Base-by-base conservation (phyloP, 495 filamentous ascomycete species). In the Hyaloscypha bicolor region DNA sequence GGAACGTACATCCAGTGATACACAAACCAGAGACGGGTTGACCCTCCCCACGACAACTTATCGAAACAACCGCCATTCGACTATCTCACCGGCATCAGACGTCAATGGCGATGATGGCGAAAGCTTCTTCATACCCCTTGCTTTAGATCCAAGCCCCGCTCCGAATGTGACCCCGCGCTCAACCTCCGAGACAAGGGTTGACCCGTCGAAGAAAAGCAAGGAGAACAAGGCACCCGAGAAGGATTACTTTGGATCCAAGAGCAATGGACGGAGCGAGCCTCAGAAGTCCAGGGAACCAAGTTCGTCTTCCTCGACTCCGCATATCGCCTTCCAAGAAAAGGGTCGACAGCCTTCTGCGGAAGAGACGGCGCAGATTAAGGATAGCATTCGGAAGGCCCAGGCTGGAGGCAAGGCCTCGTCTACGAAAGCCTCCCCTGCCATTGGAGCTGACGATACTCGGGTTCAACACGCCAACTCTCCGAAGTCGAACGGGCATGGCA, bases 281-380 rank as follows among this genome's bases (percentile, higher is more conserved):
- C 59, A 51, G 12, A 70, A 64, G 31, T 55, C 73, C 52, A 9
- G 79, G 77, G 63, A 80, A 73, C 63, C 71, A 14, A 80, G 79
- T 32, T 80, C 81, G 6, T 79, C 81, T 55, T 76, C 81, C 3
- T 80, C 86, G 11, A 92, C 91, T 9, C 92, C 93, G 39, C 93
- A 98, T 77, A 96, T 97, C 73, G 91, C 92, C 45, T 96, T 91
- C 75, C 93, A 96, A 75, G 92, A 96, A 72, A 94, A 93, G 74
- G 88, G 88, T 0, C 85, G 92, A 56, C 87, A 92, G 71, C 67
- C 79, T 4, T 83, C 84, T 6, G 79, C 82, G 12, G 84, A 87
- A 11, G 82, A 85, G 39, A 79, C 67, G 37, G 76, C 78, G 4
- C 65, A 68, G 42, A 71, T 71, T 35, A 73, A 71, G 62, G 71